Percentiles rank a stretch among this genome's conserved stretches.
phyloP scores from a whole-genome alignment of 2,329 filamentous ascomycete genomes.

The Metarhizium guizhouense region DNA sequence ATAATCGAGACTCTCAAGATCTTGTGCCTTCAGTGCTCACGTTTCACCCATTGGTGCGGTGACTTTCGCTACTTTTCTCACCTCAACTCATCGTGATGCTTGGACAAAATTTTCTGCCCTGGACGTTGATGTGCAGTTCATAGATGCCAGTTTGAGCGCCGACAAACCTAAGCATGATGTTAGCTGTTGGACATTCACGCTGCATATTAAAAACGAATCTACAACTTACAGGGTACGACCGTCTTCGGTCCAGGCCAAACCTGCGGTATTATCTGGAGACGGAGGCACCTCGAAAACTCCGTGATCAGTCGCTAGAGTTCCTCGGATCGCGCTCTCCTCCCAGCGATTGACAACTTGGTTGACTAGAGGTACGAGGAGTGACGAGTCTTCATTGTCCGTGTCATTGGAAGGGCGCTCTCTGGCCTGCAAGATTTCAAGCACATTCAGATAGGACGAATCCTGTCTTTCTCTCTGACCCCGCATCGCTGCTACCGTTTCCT shows the following conservation, averaged over 20 bases:
- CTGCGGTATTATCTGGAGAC: constrained; percentile 49
- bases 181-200: constrained; percentile 6
- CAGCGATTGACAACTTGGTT: constrained; percentile 28
- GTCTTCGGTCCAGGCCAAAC: constrained; percentile 53
- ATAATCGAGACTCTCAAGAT: not conserved
- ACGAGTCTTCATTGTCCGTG: constrained; percentile 25
- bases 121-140: constrained; percentile 59
- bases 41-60: not conserved
- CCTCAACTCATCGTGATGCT: constrained; percentile 43
- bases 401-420: constrained; percentile 22
- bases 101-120: constrained; percentile 50
- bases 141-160: constrained; percentile 67
- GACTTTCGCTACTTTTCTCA: not conserved
- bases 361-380: constrained; percentile 26
- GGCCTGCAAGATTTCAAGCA: constrained; percentile 28
- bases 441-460: constrained; percentile 26
- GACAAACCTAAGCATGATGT: constrained; percentile 34
- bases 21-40: not conserved
- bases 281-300: constrained; percentile 34
- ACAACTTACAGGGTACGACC: constrained; percentile 47
- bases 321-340: constrained; percentile 27
- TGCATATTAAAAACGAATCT: not conserved
- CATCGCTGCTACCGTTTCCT: constrained; percentile 26
- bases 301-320: constrained; percentile 25
- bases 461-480: constrained; percentile 26